Base-by-base conservation (phyloP, 2,329 filamentous ascomycete species). In the Purpureocillium takamizusanense region DNA sequence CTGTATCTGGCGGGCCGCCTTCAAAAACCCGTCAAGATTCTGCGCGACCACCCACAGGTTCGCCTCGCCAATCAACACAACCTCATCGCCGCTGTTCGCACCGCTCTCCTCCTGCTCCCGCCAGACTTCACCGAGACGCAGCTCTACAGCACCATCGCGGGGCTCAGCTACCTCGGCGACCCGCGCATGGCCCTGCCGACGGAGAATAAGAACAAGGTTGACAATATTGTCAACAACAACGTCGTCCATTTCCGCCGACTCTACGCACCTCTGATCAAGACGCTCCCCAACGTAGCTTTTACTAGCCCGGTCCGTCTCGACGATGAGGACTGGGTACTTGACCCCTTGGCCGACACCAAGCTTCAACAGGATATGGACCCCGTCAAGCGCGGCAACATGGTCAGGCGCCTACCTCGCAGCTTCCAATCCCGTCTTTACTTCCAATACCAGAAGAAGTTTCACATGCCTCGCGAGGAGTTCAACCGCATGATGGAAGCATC, bases 21-120 rank as follows among this genome's bases (percentile, higher is more conserved):
- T 37, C 92, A 98, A 47, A 98, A 98, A 59, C 92, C 92, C 2
- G 92, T 95, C 61, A 97, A 98, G 67, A 97, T 98, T 48, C 74
- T 98, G 14, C 83, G 89, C 36, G 92, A 98, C 57, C 86, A 98
- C 53, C 86, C 92, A 1, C 81, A 81, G 36, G 88, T 98, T 31
- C 86, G 92, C 25, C 76, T 97, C 25, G 87, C 90, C 4, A 97
- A 98, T 60, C 92, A 98, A 61, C 83, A 94, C 60, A 98, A 98
- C 58, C 74, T 98, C 14, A 75, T 97, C 32, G 90, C 90, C 8
- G 94, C 94, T 3, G 71, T 97, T 5, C 85, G 92, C 41, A 90
- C 89, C 4, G 87, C 92, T 0, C 74, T 98, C 1, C 73, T 98
- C 1, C 76, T 98, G 17, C 73, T 98, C 1, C 89, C 89, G 0